Percentiles rank a stretch among this genome's conserved stretches.
Conservation (phyloP, 495 filamentous ascomycete genomes). For the Penicillium angulare region DNA sequence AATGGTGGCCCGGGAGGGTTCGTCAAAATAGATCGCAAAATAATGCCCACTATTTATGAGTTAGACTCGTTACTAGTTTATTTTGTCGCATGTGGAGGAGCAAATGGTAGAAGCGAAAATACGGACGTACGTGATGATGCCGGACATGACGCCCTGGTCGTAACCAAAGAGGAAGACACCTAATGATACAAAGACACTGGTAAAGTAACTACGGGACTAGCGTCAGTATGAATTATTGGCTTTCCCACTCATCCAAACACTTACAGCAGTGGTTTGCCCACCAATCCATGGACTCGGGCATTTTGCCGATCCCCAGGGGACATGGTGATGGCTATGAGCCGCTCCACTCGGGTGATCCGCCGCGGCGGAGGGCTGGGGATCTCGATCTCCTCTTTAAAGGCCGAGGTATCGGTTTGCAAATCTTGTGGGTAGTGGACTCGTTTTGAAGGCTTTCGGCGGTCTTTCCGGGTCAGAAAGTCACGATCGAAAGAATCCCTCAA, state of each 20-base stretch:
- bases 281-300: slow-evolving; percentile 78
- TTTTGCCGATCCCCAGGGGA: slow-evolving; percentile 64
- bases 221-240: slow-evolving; percentile 30
- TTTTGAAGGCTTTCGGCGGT: slow-evolving; percentile 39
- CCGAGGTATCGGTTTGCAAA: slow-evolving; percentile 46
- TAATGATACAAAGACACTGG: slow-evolving; percentile 95
- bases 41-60: slow-evolving; percentile 63
- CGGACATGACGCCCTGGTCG: slow-evolving; percentile 99
- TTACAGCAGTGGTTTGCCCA: slow-evolving; percentile 91
- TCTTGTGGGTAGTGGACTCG: slow-evolving; percentile 51
- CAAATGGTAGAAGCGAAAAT: slow-evolving; percentile 5
- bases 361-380: slow-evolving; percentile 70
- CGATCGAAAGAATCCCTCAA: slow-evolving; percentile 63
- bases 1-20: slow-evolving; percentile 78
- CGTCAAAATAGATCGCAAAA: slow-evolving; percentile 89
- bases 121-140: slow-evolving; percentile 93
- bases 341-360: slow-evolving; percentile 61
- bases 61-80: slow-evolving; percentile 3
- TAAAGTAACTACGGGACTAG: slow-evolving; percentile 72
- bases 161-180: slow-evolving; percentile 98
- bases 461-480: slow-evolving; percentile 38
- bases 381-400: slow-evolving; percentile 74
- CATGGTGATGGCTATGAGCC: slow-evolving; percentile 78
- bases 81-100: not conserved
- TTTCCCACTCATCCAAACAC: slow-evolving; percentile 23